Evolutionary conservation across 2,329 filamentous ascomycete species (phyloP).

Genomic region (Clarireedia homoeocarpa): DNA sequence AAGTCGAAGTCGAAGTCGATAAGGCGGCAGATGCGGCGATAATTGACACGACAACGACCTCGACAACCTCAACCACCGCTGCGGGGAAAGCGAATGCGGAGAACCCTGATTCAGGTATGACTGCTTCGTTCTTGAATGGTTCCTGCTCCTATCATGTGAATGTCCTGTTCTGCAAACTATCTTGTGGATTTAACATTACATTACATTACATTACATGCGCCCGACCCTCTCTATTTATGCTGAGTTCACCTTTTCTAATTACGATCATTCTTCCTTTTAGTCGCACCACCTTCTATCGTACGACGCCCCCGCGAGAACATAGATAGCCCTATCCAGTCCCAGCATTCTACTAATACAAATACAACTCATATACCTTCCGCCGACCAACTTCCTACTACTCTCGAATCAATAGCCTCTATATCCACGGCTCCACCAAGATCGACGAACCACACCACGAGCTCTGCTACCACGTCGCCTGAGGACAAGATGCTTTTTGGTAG

Average conservation of each 20-base stretch:
- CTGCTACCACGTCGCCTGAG: constrained; percentile 7
- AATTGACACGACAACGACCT: neutral
- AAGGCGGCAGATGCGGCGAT: neutral
- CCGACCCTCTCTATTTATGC: neutral
- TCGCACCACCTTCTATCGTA: constrained; percentile 6
- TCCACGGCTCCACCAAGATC: constrained; percentile 7
- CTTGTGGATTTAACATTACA: too few relatives aligned
- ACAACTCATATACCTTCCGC: constrained; percentile 1
- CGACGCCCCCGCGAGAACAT: neutral
- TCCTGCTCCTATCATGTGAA: constrained; percentile 1
- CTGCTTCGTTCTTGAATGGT: neutral
- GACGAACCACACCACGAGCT: constrained; percentile 7
- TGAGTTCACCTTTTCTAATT: neutral
- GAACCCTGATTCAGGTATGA: constrained; percentile 1
- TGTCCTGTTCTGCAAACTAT: too few relatives aligned
- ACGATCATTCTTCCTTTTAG: constrained; percentile 2
- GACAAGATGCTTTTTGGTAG: constrained; percentile 22
- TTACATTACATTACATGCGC: too few relatives aligned
- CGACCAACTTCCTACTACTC: constrained; percentile 1
- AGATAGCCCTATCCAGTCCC: neutral
- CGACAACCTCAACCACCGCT: neutral
- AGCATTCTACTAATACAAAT: constrained; percentile 5
- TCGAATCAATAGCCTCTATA: constrained; percentile 6
- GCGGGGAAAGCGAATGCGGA: neutral
- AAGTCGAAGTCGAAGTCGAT: neutral